These are phyloP conservation scores for Ophiostoma ips DNA, from an alignment of 2,329 filamentous ascomycete species.

Conservation along the genomic window DNA sequence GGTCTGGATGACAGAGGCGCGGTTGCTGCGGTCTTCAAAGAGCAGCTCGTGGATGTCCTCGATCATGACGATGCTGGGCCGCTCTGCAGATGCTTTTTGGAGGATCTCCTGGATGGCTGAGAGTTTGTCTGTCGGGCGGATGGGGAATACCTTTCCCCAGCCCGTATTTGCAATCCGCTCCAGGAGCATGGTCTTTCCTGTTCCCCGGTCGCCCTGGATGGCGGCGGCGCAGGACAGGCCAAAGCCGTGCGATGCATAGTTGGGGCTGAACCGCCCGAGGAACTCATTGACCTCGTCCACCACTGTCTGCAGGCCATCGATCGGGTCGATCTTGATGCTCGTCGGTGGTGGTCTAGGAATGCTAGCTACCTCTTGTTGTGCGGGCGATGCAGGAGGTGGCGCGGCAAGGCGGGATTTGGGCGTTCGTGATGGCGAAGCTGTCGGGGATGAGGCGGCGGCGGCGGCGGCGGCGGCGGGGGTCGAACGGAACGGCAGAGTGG, in stretches of 20 bases:
- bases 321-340: conserved; percentile 33
- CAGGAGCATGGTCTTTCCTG: conserved; percentile 69
- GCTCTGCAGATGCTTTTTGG: conserved; percentile 49
- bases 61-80: conserved; percentile 67
- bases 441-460: conserved; percentile 1
- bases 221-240: conserved; percentile 43
- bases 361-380: neutral
- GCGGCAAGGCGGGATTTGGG: neutral
- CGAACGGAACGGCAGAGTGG: conserved; percentile 1
- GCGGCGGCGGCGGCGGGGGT: neutral
- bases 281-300: conserved; percentile 53
- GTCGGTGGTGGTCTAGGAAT: conserved; percentile 11
- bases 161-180: conserved; percentile 49
- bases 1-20: conserved; percentile 34
- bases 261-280: conserved; percentile 26
- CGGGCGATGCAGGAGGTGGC: neutral
- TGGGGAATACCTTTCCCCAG: conserved; percentile 56
- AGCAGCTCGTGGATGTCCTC: conserved; percentile 64
- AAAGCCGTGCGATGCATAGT: conserved; percentile 13
- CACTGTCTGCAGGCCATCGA: conserved; percentile 56
- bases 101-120: conserved; percentile 53
- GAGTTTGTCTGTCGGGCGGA: conserved; percentile 43
- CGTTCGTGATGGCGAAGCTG: conserved; percentile 1
- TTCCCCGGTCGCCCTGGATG: conserved; percentile 69
- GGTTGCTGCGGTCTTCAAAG: conserved; percentile 40